Percentiles rank a stretch among this genome's conserved stretches.
These are phyloP conservation scores for Mycena floridula DNA, from an alignment of 768 basidiomycete species.

Conservation along the genomic window DNA sequence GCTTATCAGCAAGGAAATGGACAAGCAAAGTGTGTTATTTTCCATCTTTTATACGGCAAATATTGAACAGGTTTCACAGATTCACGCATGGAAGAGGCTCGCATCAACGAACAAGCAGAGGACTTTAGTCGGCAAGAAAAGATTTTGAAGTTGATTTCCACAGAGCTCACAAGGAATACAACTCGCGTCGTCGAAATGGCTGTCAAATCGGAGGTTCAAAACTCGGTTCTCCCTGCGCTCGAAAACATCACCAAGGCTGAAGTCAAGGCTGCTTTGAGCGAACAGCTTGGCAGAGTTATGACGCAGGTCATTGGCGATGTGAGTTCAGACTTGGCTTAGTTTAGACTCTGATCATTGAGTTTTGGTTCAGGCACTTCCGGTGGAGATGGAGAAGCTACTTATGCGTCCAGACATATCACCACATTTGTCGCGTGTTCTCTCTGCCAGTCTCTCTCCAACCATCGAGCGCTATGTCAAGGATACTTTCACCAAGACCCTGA, in stretches of 20 bases:
- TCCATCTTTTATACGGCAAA: background rate
- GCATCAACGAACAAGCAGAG: conserved; percentile 69
- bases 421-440: conserved; percentile 72
- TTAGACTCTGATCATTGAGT: conserved; percentile 7
- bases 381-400: conserved; percentile 75
- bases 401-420: conserved; percentile 69
- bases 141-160: conserved; percentile 83
- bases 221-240: conserved; percentile 75
- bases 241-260: conserved; percentile 79
- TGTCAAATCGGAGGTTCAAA: conserved; percentile 80
- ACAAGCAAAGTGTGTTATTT: conserved; percentile 70
- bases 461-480: conserved; percentile 84
- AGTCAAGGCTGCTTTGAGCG: conserved; percentile 71
- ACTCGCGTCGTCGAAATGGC: conserved; percentile 87
- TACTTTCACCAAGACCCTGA: conserved; percentile 61
- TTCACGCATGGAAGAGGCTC: conserved; percentile 78
- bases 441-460: conserved; percentile 64
- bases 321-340: conserved; percentile 15
- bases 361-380: conserved; percentile 55
- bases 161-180: conserved; percentile 80
- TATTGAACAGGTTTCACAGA: conserved; percentile 45
- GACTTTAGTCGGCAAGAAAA: conserved; percentile 85
- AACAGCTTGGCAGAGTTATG: conserved; percentile 70
- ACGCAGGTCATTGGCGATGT: conserved; percentile 73
- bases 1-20: conserved; percentile 80